phyloP scores from a whole-genome alignment of 2,329 filamentous ascomycete species.

The Cytospora paraplurivora region DNA sequence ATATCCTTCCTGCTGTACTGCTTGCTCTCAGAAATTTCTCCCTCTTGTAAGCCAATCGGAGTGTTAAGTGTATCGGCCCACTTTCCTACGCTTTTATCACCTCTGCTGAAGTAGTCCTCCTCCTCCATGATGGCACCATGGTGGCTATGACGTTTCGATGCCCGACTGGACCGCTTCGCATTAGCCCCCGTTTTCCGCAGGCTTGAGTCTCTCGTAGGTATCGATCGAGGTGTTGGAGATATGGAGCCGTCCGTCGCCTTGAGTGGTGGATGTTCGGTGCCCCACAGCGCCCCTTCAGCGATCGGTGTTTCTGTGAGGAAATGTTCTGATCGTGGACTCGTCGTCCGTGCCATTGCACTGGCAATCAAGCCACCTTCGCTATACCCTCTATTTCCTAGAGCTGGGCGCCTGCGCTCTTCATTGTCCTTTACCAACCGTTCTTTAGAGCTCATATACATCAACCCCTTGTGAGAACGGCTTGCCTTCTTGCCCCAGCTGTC shows the following conservation, averaged over 20 bases:
- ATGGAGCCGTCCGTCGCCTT: constrained; percentile 37
- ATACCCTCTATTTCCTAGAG: constrained; percentile 44
- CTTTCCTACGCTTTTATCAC: constrained; percentile 4
- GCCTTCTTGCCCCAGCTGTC: constrained; percentile 66
- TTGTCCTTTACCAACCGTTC: constrained; percentile 62
- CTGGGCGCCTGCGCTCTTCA: constrained; percentile 64
- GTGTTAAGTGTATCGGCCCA: not conserved
- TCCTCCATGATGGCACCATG: constrained; percentile 47
- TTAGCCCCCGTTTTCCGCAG: constrained; percentile 58
- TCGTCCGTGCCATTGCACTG: constrained; percentile 25
- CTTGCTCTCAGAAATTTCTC: not conserved
- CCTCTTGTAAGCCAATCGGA: constrained; percentile 13
- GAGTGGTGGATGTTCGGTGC: constrained; percentile 34
- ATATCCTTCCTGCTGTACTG: constrained; percentile 19
- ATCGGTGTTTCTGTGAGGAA: constrained; percentile 57
- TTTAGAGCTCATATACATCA: constrained; percentile 75
- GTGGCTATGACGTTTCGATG: constrained; percentile 51
- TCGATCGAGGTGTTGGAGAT: constrained; percentile 50
- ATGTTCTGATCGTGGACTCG: constrained; percentile 45
- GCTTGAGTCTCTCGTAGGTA: constrained; percentile 70
- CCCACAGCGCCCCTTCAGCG: constrained; percentile 52
- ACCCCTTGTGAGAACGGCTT: constrained; percentile 54
- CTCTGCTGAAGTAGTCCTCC: constrained; percentile 38
- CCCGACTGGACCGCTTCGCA: constrained; percentile 54
- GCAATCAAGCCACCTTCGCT: constrained; percentile 42